Base-by-base conservation (phyloP, 148 eudicot genomes). In the Nepenthes mirabilis region DNA sequence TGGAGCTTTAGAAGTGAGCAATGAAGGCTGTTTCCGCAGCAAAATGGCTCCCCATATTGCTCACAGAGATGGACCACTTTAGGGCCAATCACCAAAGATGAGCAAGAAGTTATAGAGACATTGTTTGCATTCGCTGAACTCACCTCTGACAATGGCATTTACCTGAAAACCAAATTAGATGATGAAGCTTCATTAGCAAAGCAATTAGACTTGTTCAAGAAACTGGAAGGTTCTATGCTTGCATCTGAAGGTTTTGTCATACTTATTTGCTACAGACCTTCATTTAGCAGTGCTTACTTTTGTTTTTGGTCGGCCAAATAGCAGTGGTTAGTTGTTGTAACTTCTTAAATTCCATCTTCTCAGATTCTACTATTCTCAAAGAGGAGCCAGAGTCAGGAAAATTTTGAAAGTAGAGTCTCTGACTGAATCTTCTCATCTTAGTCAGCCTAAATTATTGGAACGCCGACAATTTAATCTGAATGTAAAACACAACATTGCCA, bases 21-120 rank as follows among this genome's bases (percentile, higher is more conserved):
- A 36, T 58, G 14, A 1, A 51, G 45, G 54, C 63, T 67, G 55
- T 23, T 35, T 71, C 48, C 60, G 70, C 79, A 69, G 78, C 71
- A 68, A 60, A 52, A 59, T 36, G 70, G 58, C 51, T 56, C 47
- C 52, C 34, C 60, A 2, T 64, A 66, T 14, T 59, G 50, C 14
- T 64, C 62, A 33, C 10, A 45, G 33, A 63, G 40, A 52, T 45
- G 12, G 40, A 52, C 49, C 53, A 49, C 36, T 54, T 50, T 64
- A 11, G 74, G 60, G n/a, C n/a, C n/a, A n/a, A n/a, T n/a, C n/a
- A n/a, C n/a, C 34, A 86, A 81, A 77, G 94, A 86, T 45, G 97
- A 89, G 65, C 81, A 81, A 77, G 97, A 89, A 80, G 97, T 80
- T 65, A 94, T 77, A 2, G 87, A 89, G 70, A 74, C 94, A 64